phyloP scores from a whole-genome alignment of 2,329 filamentous ascomycete species.

The Fusarium vanettenii region DNA sequence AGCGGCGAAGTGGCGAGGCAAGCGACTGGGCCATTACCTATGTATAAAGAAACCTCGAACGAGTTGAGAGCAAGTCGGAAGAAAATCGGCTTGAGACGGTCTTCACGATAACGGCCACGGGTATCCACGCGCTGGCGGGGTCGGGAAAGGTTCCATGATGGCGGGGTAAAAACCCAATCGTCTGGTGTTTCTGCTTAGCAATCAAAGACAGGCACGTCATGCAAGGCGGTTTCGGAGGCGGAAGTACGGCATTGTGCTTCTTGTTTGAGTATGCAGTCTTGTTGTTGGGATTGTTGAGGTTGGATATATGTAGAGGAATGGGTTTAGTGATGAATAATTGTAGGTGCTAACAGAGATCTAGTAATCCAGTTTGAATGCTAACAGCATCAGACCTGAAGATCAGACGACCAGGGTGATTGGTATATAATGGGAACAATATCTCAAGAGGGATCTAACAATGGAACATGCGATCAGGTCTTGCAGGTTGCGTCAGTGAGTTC shows the following conservation, averaged over 20 bases:
- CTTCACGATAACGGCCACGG: constrained; percentile 7
- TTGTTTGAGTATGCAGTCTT: neutral
- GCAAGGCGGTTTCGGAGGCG: neutral
- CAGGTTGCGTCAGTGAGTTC: neutral
- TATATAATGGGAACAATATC: neutral
- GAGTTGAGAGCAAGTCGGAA: constrained; percentile 6
- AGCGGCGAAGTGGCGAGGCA: constrained; percentile 22
- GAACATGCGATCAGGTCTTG: neutral
- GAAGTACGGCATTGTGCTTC: neutral
- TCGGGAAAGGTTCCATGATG: constrained; percentile 35
- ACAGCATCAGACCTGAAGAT: neutral
- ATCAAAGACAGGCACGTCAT: neutral
- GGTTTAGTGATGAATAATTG: neutral
- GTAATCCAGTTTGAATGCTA: neutral
- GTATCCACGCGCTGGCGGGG: constrained; percentile 17
- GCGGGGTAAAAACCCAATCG: constrained; percentile 36
- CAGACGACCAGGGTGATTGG: neutral
- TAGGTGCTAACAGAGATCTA: neutral
- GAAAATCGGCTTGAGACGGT: neutral
- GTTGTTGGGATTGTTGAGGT: neutral
- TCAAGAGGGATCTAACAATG: neutral
- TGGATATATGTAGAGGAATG: neutral
- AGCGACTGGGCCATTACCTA: constrained; percentile 30
- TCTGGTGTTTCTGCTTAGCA: constrained; percentile 13
- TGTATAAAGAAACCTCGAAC: neutral